A percentile compares a stretch with the other conserved stretches of the same genome.
phyloP scores from a whole-genome alignment of 768 basidiomycete genomes.

The Russula vinacea region DNA sequence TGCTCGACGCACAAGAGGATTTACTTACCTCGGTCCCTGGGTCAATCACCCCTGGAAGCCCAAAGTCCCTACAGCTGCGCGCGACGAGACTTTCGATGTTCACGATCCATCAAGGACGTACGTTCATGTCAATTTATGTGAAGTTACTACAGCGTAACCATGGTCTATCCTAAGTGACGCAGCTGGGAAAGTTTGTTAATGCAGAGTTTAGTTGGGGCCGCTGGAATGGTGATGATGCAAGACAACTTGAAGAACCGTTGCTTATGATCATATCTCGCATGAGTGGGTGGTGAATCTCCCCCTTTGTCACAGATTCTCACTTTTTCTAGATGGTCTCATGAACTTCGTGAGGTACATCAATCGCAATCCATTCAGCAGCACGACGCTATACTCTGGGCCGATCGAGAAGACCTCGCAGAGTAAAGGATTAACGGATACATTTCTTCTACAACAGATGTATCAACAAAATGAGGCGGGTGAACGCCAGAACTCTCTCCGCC shows the following conservation, averaged over 20 bases:
- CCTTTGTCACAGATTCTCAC: slow-evolving; percentile 5
- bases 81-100: slow-evolving; percentile 31
- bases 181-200: slow-evolving; percentile 39
- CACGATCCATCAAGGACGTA: slow-evolving; percentile 36
- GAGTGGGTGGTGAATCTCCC: slow-evolving; percentile 32
- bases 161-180: slow-evolving; percentile 34
- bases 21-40: slow-evolving; percentile 31
- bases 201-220: slow-evolving; percentile 46
- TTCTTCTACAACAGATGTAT: slow-evolving; percentile 39
- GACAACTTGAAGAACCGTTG: slow-evolving; percentile 39
- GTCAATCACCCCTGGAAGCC: slow-evolving; percentile 31
- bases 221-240: slow-evolving; percentile 47
- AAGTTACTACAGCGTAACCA: neutral
- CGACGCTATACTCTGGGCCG: slow-evolving; percentile 14
- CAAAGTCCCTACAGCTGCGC: slow-evolving; percentile 31
- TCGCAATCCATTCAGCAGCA: slow-evolving; percentile 19
- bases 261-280: slow-evolving; percentile 38
- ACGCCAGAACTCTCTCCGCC: slow-evolving; percentile 34
- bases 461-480: slow-evolving; percentile 34
- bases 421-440: slow-evolving; percentile 36
- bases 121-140: slow-evolving; percentile 16
- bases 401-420: slow-evolving; percentile 20
- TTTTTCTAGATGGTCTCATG: slow-evolving; percentile 37
- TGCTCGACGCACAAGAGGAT: slow-evolving; percentile 39
- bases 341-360: slow-evolving; percentile 36